Evolutionary conservation across 148 eudicot genomes (phyloP).

Genomic region (Fagopyrum tataricum): DNA sequence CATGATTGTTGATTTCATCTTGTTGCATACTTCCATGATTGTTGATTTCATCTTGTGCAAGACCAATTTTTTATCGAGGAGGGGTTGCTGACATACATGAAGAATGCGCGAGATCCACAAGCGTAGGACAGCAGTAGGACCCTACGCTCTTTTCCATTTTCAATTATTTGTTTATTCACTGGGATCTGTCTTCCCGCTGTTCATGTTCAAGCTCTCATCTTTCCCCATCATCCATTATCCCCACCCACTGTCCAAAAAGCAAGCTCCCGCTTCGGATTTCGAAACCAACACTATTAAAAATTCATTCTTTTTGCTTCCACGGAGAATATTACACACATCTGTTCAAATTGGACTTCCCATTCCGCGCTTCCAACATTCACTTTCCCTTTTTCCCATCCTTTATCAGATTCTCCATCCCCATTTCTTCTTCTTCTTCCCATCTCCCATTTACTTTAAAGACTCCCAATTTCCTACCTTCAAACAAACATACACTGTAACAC

Average conservation of each 20-base stretch:
- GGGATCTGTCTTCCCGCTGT: conserved; percentile 3
- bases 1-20: no score
- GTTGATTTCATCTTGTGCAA: no score
- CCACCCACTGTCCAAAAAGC: conserved; percentile 5
- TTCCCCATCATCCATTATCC: not conserved
- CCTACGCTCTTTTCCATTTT: not conserved
- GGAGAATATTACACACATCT: not conserved
- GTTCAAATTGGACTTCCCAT: not conserved
- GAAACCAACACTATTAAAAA: not conserved
- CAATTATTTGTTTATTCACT: not conserved
- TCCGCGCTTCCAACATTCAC: not conserved
- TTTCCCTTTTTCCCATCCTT: not conserved
- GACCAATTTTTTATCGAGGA: no score
- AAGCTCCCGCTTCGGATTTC: conserved; percentile 6
- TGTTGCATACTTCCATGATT: no score
- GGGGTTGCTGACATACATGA: no score
- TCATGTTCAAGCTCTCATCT: not conserved
- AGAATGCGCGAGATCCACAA: not conserved
- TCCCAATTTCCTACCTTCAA: not conserved
- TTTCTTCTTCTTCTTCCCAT: not conserved
- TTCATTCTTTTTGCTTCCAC: not conserved
- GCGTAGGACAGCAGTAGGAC: not conserved
- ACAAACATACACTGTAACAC: no score
- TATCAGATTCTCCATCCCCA: conserved; percentile 8
- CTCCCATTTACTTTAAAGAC: not conserved